Conservation (phyloP, 2,329 filamentous ascomycete genomes). For the Exophiala mesophila region DNA sequence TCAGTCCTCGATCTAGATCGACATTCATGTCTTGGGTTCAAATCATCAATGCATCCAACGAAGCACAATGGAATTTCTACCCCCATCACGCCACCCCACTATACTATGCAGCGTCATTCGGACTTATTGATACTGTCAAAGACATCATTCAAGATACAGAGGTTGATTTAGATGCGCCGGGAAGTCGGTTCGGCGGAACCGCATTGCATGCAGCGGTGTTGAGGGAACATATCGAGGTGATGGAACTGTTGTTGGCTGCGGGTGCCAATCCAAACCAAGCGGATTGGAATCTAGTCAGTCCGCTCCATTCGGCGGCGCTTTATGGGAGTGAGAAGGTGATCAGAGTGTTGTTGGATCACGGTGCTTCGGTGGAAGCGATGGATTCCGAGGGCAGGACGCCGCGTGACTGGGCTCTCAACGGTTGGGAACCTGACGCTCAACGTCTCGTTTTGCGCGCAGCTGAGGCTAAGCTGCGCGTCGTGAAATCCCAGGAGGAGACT, state of each 20-base stretch:
- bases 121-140: neutral
- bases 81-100: neutral
- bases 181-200: conserved; percentile 2
- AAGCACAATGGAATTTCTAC: neutral
- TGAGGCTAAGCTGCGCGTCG: neutral
- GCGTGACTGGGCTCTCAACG: neutral
- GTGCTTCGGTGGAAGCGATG: conserved; percentile 8
- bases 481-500: neutral
- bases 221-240: conserved; percentile 18
- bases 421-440: neutral
- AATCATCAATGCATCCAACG: neutral
- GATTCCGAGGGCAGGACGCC: neutral
- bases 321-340: conserved; percentile 9
- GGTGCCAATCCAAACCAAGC: conserved; percentile 11
- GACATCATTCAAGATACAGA: conserved; percentile 1
- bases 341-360: conserved; percentile 21
- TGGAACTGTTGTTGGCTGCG: conserved; percentile 25
- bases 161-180: conserved; percentile 8
- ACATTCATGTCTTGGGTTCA: conserved; percentile 3
- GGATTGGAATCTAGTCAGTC: conserved; percentile 1
- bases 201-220: conserved; percentile 23
- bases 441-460: neutral
- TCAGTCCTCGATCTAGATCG: neutral
- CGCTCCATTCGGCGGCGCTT: conserved; percentile 1
- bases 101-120: conserved; percentile 2